Conservation (phyloP, 176 grass and related monocot species). For the Triticum timopheevii region DNA sequence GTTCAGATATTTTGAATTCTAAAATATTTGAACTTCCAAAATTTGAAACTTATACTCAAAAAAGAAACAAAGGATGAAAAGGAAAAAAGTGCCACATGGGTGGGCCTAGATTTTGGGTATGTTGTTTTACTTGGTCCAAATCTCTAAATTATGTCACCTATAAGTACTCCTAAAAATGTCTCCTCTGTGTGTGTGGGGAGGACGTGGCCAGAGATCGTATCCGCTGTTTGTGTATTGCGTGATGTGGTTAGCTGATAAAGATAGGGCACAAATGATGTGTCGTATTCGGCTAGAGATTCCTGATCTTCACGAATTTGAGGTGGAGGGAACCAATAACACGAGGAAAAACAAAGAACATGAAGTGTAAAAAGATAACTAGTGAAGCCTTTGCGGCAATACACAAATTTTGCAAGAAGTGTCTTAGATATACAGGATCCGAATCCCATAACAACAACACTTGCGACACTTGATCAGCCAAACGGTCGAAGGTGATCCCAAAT, state of each 20-base stretch:
- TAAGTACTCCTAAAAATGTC: too few relatives aligned
- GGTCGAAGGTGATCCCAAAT: neutral
- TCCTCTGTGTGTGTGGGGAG: too few relatives aligned
- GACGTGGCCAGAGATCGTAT: too few relatives aligned
- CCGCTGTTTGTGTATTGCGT: neutral
- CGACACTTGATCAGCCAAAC: neutral
- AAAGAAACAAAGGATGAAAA: too few relatives aligned
- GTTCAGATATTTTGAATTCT: too few relatives aligned
- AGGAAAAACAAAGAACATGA: neutral
- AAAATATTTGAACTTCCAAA: too few relatives aligned
- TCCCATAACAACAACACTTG: neutral
- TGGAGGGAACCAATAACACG: neutral
- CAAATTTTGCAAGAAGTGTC: neutral
- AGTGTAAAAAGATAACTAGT: neutral
- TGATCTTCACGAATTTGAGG: neutral
- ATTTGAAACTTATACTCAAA: too few relatives aligned
- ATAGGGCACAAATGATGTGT: neutral
- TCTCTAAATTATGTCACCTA: too few relatives aligned
- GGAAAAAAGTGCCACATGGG: too few relatives aligned
- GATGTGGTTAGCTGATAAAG: neutral
- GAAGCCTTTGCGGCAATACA: neutral
- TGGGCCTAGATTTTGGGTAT: too few relatives aligned
- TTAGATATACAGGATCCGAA: neutral
- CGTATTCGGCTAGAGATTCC: neutral
- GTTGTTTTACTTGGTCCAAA: too few relatives aligned